A percentile compares a stretch with the other conserved stretches of the same genome.
Conservation (phyloP, 2,329 filamentous ascomycete species). For the Clonostachys sp. region DNA sequence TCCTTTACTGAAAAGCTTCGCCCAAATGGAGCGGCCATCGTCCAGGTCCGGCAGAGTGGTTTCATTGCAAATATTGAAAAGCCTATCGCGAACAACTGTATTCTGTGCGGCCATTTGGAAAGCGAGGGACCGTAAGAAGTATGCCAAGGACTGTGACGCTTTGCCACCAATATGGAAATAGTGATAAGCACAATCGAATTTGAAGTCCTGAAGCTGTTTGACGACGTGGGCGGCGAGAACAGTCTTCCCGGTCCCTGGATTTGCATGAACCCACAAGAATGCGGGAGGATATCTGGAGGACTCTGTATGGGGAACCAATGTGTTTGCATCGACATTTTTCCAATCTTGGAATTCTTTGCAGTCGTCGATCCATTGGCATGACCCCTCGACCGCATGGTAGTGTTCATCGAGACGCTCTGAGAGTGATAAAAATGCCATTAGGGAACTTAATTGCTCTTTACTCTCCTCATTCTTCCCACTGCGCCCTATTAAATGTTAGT, state of each 20-base stretch:
- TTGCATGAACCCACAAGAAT: conserved; percentile 3
- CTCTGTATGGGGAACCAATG: neutral
- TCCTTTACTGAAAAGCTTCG: conserved; percentile 19
- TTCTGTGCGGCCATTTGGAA: conserved; percentile 23
- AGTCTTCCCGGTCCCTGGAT: conserved; percentile 5
- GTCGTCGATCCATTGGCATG: conserved; percentile 20
- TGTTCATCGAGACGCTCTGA: conserved; percentile 8
- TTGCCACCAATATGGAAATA: conserved; percentile 12
- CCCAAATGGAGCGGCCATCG: conserved; percentile 21
- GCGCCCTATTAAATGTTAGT: conserved; percentile 1
- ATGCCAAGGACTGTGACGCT: conserved; percentile 4
- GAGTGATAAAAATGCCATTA: conserved; percentile 7
- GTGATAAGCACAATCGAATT: conserved; percentile 6
- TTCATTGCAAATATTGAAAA: conserved; percentile 13
- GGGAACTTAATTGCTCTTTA: conserved; percentile 4
- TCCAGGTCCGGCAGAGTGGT: conserved; percentile 12
- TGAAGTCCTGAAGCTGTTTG: conserved; percentile 4
- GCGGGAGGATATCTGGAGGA: neutral
- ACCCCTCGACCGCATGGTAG: conserved; percentile 14
- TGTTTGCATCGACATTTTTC: conserved; percentile 6
- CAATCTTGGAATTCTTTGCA: conserved; percentile 15
- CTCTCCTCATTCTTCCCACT: conserved; percentile 2
- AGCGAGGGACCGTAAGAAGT: conserved; percentile 16
- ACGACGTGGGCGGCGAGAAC: conserved; percentile 2
- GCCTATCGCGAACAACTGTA: conserved; percentile 9